Conservation (phyloP, 495 filamentous ascomycete genomes). For the Penicillium macrosclerotiorum region DNA sequence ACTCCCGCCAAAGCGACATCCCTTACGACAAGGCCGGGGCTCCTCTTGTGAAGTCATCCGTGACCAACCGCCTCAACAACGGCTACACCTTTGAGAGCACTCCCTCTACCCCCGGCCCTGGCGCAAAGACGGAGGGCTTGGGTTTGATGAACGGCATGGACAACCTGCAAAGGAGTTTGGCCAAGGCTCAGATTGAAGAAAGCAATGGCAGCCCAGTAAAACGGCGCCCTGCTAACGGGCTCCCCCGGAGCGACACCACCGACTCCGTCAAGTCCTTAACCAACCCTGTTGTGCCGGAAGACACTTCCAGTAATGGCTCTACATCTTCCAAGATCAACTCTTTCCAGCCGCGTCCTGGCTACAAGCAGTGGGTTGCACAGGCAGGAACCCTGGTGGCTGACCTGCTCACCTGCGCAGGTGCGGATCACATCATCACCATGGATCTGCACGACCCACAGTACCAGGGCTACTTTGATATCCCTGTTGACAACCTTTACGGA, state of each 20-base stretch:
- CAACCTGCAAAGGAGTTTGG: conserved; percentile 62
- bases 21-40: conserved; percentile 95
- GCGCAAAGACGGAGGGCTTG: conserved; percentile 58
- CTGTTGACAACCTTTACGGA: conserved; percentile 94
- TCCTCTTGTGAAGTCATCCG: conserved; percentile 69
- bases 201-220: conserved; percentile 44
- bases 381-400: conserved; percentile 94
- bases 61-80: conserved; percentile 47
- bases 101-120: conserved; percentile 77
- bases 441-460: conserved; percentile 98
- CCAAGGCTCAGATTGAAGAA: conserved; percentile 58
- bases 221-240: conserved; percentile 36
- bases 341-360: conserved; percentile 85
- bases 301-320: conserved; percentile 55
- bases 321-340: conserved; percentile 44
- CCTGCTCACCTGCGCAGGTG: conserved; percentile 89
- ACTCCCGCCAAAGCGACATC: conserved; percentile 90
- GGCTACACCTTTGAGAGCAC: conserved; percentile 93
- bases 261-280: conserved; percentile 55
- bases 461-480: conserved; percentile 98
- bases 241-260: conserved; percentile 58
- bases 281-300: conserved; percentile 35
- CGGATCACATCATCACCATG: conserved; percentile 94
- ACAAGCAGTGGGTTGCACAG: conserved; percentile 98
- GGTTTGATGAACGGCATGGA: conserved; percentile 64